A percentile compares a stretch with the other conserved stretches of the same genome.
Conservation (phyloP, 129 eudicot species). For the Kitagawia praeruptora region DNA sequence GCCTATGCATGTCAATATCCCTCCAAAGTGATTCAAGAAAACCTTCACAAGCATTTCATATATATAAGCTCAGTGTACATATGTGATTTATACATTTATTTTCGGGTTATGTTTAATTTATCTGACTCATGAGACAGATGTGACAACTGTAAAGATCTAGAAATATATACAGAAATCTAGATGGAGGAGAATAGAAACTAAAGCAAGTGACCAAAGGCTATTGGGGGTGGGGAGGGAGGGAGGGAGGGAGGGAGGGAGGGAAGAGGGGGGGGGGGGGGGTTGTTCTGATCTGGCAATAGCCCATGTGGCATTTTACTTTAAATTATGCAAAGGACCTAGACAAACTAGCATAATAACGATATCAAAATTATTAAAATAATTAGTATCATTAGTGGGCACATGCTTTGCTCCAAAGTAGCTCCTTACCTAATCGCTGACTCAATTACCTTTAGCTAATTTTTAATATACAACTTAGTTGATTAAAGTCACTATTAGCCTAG, state of each 20-base stretch:
- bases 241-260: not conserved
- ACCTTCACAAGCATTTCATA: constrained; percentile 38
- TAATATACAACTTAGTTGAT: not conserved
- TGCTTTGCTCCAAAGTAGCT: not conserved
- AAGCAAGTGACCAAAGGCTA: not conserved
- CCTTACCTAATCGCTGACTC: not conserved
- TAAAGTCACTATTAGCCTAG: not conserved
- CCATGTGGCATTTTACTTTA: not conserved
- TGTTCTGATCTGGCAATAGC: not conserved
- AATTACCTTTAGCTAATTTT: not conserved
- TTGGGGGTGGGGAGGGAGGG: not conserved
- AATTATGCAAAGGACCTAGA: not conserved
- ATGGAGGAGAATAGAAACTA: not conserved
- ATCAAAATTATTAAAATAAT: not conserved
- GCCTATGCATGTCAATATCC: constrained; percentile 81
- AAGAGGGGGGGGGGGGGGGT: not conserved
- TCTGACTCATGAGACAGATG: not conserved
- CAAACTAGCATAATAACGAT: not conserved
- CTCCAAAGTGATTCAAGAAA: constrained; percentile 89
- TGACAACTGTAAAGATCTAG: not conserved
- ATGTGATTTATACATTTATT: not conserved
- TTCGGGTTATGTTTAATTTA: not conserved
- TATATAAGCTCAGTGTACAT: too few species aligned
- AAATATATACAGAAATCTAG: not conserved
- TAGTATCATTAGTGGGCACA: not conserved